Base-by-base conservation (phyloP, 306 rosid genomes). In the Luffa aegyptiaca region DNA sequence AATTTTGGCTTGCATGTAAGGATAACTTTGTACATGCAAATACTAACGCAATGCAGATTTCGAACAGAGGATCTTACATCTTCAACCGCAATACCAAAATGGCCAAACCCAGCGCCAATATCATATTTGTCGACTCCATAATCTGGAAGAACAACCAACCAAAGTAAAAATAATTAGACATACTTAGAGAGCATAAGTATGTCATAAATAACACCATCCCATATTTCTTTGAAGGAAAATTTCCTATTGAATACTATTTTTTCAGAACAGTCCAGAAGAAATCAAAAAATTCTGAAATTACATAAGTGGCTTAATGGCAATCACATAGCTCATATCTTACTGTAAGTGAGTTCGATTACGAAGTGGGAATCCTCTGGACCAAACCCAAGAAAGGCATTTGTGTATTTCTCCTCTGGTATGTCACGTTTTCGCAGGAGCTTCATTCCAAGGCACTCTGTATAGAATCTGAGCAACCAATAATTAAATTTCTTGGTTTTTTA, bases 311-410 rank as follows among this genome's bases (percentile, higher is more conserved):
- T 41, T n/a, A 80, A 76, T 41, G 44, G 10, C 41, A 66, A 52
- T 58, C 58, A 65, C 84, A 84, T 4, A 75, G 79, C n/a, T 52
- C 79, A 36, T 52, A 52, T 37, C 93, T 85, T 88, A 93, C 98
- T 92, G 85, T 93, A 93, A 62, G 98, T 88, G 80, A 93, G 93
- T 83, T 93, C 98, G 58, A 92, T 80, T 75, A 86, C 90, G 78
- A 93, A 93, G 85, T 92, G 97, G 41, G 91, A 88, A 87, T 93
- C 93, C 88, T 93, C 97, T 21, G 87, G 98, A 48, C 98, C 97
- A 71, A 89, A 93, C 82, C 97, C 97, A 81, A 93, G 97, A 85
- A 92, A 93, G 48, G 87, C 96, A 76, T 92, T 93, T 14, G 92
- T 90, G 84, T 90, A 92, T 88, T 88, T 90, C 86, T 88, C 90